These are phyloP conservation scores for Urtica urens DNA, from an alignment of 306 rosid species.

Conservation along the genomic window DNA sequence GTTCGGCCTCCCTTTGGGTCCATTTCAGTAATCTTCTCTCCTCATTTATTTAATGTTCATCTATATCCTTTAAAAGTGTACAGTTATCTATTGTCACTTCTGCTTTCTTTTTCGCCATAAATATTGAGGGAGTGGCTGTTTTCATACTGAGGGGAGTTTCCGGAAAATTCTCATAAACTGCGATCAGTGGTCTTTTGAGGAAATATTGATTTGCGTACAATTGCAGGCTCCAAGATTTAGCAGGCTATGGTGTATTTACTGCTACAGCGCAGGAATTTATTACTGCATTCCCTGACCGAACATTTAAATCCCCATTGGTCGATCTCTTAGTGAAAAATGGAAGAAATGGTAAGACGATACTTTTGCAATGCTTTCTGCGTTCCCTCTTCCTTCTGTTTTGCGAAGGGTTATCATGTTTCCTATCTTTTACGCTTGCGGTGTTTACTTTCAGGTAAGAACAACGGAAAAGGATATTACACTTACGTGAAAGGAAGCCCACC, in stretches of 20 bases:
- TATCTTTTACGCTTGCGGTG: conserved; percentile 9
- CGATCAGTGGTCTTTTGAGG: background rate
- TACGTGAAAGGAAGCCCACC: conserved; percentile 84
- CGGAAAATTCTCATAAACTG: background rate
- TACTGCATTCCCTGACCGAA: conserved; percentile 52
- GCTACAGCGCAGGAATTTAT: conserved; percentile 57
- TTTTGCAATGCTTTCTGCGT: conserved; percentile 2
- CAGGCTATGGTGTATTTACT: conserved; percentile 71
- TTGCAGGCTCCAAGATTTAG: conserved; percentile 84
- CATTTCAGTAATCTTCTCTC: conserved; percentile 68
- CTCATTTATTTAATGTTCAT: conserved; percentile 11
- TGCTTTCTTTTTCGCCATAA: background rate
- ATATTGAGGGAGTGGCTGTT: background rate
- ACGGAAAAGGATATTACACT: conserved; percentile 74
- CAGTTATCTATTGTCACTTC: background rate
- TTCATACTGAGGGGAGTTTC: too few species aligned
- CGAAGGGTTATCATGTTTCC: conserved; percentile 13
- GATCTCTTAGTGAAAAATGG: conserved; percentile 66
- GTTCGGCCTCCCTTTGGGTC: conserved; percentile 92
- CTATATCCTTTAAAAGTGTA: conserved; percentile 1
- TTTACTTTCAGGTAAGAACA: conserved; percentile 56
- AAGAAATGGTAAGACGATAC: conserved; percentile 52
- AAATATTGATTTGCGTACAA: conserved; percentile 13
- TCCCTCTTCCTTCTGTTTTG: conserved; percentile 2
- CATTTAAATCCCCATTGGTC: conserved; percentile 45